Evolutionary conservation across 1,139 yeast genomes (phyloP), one percentile per base, ranked within the genome.

Genomic region (Zygosaccharomyces sapae): DNA sequence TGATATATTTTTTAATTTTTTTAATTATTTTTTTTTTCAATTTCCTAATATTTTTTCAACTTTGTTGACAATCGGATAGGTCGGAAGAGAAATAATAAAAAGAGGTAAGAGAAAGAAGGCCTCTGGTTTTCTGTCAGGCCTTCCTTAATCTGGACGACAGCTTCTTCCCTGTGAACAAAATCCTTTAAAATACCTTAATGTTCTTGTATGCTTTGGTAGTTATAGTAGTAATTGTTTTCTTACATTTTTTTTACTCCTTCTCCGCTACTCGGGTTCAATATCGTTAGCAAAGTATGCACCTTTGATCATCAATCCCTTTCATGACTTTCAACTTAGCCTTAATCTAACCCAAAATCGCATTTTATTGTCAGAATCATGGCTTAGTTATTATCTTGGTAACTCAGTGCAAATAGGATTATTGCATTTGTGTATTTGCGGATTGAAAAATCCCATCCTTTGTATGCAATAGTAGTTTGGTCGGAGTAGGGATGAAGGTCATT

Each of bases 401-500:
- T 27, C 5, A 27, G 5, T 27, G 9, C 12, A 5, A 27, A 4
- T 27, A 27, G 31, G 31, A 12, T 27, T 7, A 4, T 27, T 10
- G 31, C 5, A 10, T 10, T 27, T 27, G 31, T 27, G 10, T 27
- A 9, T 27, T 10, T 27, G 9, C 12, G 4, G 31, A 27, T 27
- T 27, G 31, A 9, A 10, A 27, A 5, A 10, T 27, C 3, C 13
- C n/a, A 6, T 16, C 12, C 31, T 27, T 27, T 10, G 10, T 27
- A 27, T 12, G 9, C n/a, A 9, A 10, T 27, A 27, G 31, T 9
- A 27, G 12, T 27, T 5, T n/a, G 12, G 13, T 27, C 9, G 42
- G 20, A 16, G 35, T 35, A 16, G 24, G 7, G 13, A 37, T 53
- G 39, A 48, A 47, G 31, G 49, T 57, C 13, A 55, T 57, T 9